These are phyloP conservation scores for Triticum monococcum DNA, from an alignment of 176 grass and related monocot genomes.

Conservation along the genomic window DNA sequence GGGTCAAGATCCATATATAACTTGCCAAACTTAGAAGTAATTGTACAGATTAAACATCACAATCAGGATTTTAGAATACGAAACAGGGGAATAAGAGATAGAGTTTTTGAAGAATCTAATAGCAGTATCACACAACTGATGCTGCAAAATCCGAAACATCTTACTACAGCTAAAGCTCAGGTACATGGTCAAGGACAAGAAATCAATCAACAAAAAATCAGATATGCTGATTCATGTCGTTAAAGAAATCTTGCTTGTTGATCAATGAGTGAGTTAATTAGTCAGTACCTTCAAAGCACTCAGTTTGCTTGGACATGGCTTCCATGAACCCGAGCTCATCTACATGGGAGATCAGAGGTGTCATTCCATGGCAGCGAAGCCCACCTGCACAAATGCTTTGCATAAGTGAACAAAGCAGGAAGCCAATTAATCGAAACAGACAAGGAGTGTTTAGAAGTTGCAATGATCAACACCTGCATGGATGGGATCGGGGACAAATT, in stretches of 20 bases:
- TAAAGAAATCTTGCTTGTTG: not conserved
- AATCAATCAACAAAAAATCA: not conserved
- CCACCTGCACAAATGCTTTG: conserved; percentile 47
- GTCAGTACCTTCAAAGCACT: conserved; percentile 81
- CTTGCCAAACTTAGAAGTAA: too few species aligned
- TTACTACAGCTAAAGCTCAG: too few species aligned
- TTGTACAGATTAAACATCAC: too few species aligned
- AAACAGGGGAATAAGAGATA: too few species aligned
- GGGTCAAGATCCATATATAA: too few species aligned
- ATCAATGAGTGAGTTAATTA: not conserved
- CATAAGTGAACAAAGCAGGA: not conserved
- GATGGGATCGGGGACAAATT: conserved; percentile 80
- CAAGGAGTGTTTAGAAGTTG: not conserved
- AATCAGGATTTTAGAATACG: too few species aligned
- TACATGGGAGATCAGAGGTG: conserved; percentile 83
- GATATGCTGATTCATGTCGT: not conserved
- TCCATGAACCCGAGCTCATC: conserved; percentile 86
- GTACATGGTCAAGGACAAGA: too few species aligned
- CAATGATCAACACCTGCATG: conserved; percentile 51
- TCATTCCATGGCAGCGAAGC: conserved; percentile 90
- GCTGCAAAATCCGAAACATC: too few species aligned
- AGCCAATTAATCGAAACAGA: not conserved
- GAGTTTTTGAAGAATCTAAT: too few species aligned
- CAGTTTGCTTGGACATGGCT: conserved; percentile 66
- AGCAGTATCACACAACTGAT: too few species aligned